Evolutionary conservation across 139 green algal genomes (phyloP), one percentile per base, ranked within the genome.

Genomic region (Chlorella sp.): DNA sequence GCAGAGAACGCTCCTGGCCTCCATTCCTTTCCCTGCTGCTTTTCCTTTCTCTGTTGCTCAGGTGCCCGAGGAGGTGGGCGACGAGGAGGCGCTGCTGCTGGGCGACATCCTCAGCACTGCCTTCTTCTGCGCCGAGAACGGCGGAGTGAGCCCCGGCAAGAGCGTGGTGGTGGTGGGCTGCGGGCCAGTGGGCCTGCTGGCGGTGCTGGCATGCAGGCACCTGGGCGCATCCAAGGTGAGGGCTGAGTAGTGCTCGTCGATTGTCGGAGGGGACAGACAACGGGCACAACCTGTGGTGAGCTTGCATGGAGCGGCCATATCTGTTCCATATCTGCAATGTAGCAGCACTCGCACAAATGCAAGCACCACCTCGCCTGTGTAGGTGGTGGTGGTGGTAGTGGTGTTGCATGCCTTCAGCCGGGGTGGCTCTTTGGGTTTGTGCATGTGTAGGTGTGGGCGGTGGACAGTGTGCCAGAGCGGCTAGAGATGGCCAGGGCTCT

Each of bases 161-260:
- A 71, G 67, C 26, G 88, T 88, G 32, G 88, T 73, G 24, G 84
- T 93, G 49, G 70, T 92, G 49, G 88, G 88, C 33, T 91, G 86
- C 66, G 88, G 88, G 27, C 88, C 88, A 2, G 88, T 93, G 2
- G 88, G 88, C 6, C 78, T 89, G 30, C 75, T 93, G 64, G 80
- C 88, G 0, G 64, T 86, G 4, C 67, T 93, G n/a, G 80, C 78
- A 34, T 79, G 73, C 5, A 69, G 69, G 5, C 61, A 81, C 27
- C 68, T 75, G 29, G 76, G 78, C 2, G 80, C 78, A 1, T 31
- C 32, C 1, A 76, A 76, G 78, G 82, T 80, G 60, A n/a, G n/a
- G n/a, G n/a, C n/a, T n/a, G n/a, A n/a, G n/a, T n/a, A n/a, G n/a
- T n/a, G n/a, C n/a, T n/a, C n/a, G n/a, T n/a, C n/a, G n/a, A n/a